Conservation (phyloP, 768 basidiomycete species). For the Mycena venus region DNA sequence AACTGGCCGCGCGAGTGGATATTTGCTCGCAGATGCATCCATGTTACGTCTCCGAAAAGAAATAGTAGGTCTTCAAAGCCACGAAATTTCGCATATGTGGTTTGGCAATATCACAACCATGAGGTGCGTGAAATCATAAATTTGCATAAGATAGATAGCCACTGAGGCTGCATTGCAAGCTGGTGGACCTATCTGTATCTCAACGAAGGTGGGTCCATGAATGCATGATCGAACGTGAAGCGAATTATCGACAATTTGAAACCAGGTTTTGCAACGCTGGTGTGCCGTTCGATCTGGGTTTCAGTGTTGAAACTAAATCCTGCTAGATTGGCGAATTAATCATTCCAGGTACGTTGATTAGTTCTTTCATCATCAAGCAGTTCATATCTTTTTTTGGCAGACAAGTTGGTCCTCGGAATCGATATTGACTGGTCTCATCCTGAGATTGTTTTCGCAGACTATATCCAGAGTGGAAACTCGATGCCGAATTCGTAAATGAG, state of each 20-base stretch:
- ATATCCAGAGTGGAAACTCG: slow-evolving; percentile 75
- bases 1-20: slow-evolving; percentile 77
- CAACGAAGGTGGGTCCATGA: slow-evolving; percentile 61
- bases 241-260: neutral
- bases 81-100: slow-evolving; percentile 76
- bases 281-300: slow-evolving; percentile 1
- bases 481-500: slow-evolving; percentile 69
- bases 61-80: slow-evolving; percentile 72
- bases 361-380: slow-evolving; percentile 8
- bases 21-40: slow-evolving; percentile 69
- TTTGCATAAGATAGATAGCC: neutral
- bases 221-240: neutral
- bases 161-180: neutral
- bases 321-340: slow-evolving; percentile 77
- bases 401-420: neutral
- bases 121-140: slow-evolving; percentile 53
- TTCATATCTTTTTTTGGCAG: neutral
- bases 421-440: neutral
- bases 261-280: slow-evolving; percentile 37
- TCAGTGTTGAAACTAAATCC: slow-evolving; percentile 7
- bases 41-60: slow-evolving; percentile 68
- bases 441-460: slow-evolving; percentile 44
- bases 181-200: slow-evolving; percentile 71
- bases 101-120: slow-evolving; percentile 83
- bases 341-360: slow-evolving; percentile 59